A percentile compares a stretch with the other conserved stretches of the same genome.
These are phyloP conservation scores for Boletus edulis DNA, from an alignment of 768 basidiomycete genomes.

Conservation along the genomic window DNA sequence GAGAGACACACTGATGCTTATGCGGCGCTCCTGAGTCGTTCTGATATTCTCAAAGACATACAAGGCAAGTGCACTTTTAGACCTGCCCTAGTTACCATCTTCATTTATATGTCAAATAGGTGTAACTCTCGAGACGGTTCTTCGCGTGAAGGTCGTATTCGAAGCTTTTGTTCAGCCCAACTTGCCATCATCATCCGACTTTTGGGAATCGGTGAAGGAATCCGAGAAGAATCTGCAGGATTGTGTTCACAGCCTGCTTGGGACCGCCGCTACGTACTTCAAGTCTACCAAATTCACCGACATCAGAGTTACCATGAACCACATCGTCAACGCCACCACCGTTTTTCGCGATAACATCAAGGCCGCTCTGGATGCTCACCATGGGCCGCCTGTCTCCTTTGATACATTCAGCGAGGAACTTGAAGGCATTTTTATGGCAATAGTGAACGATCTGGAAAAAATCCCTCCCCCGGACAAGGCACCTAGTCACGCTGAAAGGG, in stretches of 20 bases:
- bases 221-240: background rate
- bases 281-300: conserved; percentile 7
- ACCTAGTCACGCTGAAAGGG: conserved; percentile 3
- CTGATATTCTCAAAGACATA: background rate
- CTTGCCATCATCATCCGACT: background rate
- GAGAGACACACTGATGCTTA: background rate
- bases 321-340: conserved; percentile 12
- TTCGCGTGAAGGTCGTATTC: background rate
- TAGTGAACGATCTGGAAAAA: background rate
- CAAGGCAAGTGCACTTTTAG: background rate
- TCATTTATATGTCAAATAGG: background rate
- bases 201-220: conserved; percentile 10
- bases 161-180: background rate
- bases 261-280: background rate
- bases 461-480: background rate
- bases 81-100: background rate
- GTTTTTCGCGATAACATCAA: conserved; percentile 10
- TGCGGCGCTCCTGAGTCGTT: background rate
- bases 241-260: conserved; percentile 6
- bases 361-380: conserved; percentile 1
- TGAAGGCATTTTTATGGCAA: conserved; percentile 1
- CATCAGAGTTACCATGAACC: background rate
- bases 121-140: background rate
- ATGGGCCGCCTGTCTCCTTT: conserved; percentile 5
- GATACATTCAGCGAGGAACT: conserved; percentile 10